phyloP scores from a whole-genome alignment of 2,329 filamentous ascomycete species.

The Aureobasidium sp. region DNA sequence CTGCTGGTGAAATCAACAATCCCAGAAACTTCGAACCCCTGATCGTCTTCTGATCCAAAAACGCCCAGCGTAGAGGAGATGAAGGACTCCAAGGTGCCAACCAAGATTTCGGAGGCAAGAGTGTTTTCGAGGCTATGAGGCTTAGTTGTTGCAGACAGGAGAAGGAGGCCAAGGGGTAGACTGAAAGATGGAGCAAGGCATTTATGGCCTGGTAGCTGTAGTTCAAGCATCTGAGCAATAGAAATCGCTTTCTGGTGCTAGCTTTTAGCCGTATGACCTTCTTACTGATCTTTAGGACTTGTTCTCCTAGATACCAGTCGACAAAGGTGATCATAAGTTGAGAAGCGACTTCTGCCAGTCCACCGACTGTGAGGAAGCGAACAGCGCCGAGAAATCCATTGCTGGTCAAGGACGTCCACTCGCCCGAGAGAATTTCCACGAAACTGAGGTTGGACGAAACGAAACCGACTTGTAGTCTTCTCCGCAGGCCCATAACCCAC shows the following conservation, averaged over 20 bases:
- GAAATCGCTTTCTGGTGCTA: not conserved
- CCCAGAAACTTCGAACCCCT: not conserved
- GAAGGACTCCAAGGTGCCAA: slow-evolving; percentile 3
- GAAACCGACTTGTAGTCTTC: slow-evolving; percentile 12
- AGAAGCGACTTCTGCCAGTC: not conserved
- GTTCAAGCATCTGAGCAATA: not conserved
- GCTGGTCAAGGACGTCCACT: not conserved
- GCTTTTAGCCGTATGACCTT: not conserved
- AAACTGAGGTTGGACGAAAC: not conserved
- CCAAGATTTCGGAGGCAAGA: not conserved
- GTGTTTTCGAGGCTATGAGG: not conserved
- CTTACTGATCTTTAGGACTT: not conserved
- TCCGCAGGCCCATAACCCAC: slow-evolving; percentile 13
- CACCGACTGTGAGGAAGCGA: not conserved
- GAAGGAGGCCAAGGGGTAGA: not conserved
- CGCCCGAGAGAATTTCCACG: not conserved
- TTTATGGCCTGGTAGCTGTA: not conserved
- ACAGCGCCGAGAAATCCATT: not conserved
- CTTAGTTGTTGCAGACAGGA: slow-evolving; percentile 6
- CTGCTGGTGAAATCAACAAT: not conserved
- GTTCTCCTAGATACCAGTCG: slow-evolving; percentile 2
- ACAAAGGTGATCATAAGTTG: not conserved
- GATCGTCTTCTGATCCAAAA: not conserved
- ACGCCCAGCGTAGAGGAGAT: slow-evolving; percentile 10
- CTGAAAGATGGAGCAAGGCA: not conserved